Percentiles rank a stretch among this genome's conserved stretches.
These are phyloP conservation scores for Galium porrigens DNA, from an alignment of 305 asterid species.

Conservation along the genomic window DNA sequence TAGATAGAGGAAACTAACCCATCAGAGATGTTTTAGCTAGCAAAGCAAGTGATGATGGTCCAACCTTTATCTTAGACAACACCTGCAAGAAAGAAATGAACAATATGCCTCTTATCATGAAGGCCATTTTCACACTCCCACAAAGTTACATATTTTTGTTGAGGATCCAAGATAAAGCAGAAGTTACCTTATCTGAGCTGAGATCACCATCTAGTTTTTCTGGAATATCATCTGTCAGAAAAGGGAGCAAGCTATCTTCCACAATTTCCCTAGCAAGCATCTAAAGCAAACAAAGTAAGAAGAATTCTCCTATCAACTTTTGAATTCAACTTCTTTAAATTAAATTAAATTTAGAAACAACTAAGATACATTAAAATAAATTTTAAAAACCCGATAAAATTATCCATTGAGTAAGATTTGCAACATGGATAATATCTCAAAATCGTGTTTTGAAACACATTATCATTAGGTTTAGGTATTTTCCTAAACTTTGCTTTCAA, in stretches of 20 bases:
- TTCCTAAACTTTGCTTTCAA: neutral
- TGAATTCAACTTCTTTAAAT: neutral
- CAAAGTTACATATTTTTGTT: conserved; percentile 7
- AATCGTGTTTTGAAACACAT: neutral
- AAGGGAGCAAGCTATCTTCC: conserved; percentile 66
- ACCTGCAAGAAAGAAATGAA: conserved; percentile 38
- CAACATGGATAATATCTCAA: neutral
- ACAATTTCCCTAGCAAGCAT: conserved; percentile 82
- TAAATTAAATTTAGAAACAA: neutral
- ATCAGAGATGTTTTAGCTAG: conserved; percentile 72
- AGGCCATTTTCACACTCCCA: neutral
- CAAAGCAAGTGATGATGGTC: conserved; percentile 83
- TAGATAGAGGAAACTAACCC: conserved; percentile 38
- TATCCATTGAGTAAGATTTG: neutral
- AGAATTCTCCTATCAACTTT: neutral
- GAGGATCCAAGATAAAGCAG: conserved; percentile 6
- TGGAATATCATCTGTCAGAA: conserved; percentile 45
- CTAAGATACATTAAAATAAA: neutral
- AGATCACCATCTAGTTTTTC: conserved; percentile 52
- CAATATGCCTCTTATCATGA: conserved; percentile 1
- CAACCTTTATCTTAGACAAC: conserved; percentile 68
- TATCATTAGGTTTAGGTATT: neutral
- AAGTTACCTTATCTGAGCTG: conserved; percentile 51
- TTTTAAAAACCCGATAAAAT: neutral
- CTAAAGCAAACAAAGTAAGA: conserved; percentile 22